Conservation (phyloP, 2,329 filamentous ascomycete genomes). For the Ophidiomyces ophidiicola region DNA sequence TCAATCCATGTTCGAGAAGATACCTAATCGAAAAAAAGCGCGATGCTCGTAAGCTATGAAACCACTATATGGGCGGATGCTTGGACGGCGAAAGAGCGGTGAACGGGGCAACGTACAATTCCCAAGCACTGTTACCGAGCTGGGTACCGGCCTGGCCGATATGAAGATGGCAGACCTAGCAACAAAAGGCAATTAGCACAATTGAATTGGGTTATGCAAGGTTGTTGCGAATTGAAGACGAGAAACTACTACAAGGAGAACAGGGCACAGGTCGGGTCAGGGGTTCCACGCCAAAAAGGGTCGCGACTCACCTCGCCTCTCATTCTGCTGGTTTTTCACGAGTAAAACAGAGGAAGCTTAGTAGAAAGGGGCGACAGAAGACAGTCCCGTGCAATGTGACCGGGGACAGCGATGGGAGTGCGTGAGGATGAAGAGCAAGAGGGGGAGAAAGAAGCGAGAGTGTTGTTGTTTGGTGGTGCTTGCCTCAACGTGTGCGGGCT, state of each 20-base stretch:
- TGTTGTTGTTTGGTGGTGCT: conserved; percentile 7
- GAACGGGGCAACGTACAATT: conserved; percentile 44
- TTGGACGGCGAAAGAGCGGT: conserved; percentile 13
- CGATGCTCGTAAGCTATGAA: background rate
- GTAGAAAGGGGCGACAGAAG: background rate
- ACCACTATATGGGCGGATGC: background rate
- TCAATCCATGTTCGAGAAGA: conserved; percentile 53
- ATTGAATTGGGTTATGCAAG: background rate
- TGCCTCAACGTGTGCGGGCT: conserved; percentile 15
- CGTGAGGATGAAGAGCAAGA: conserved; percentile 1
- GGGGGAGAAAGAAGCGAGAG: conserved; percentile 3
- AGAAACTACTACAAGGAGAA: conserved; percentile 11
- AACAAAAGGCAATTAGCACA: conserved; percentile 6
- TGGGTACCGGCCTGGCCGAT: conserved; percentile 57
- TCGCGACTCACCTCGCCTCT: conserved; percentile 26
- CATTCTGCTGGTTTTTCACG: conserved; percentile 20
- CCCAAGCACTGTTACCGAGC: conserved; percentile 57
- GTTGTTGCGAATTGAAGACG: conserved; percentile 12
- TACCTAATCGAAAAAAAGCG: conserved; percentile 35
- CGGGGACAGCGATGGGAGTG: background rate
- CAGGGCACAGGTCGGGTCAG: conserved; percentile 16
- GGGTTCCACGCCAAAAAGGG: conserved; percentile 15
- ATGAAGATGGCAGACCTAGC: conserved; percentile 53
- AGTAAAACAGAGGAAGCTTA: too few species aligned
- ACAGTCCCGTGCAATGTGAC: background rate